Base-by-base conservation (phyloP, 2,329 filamentous ascomycete genomes). In the Fusarium sp. region DNA sequence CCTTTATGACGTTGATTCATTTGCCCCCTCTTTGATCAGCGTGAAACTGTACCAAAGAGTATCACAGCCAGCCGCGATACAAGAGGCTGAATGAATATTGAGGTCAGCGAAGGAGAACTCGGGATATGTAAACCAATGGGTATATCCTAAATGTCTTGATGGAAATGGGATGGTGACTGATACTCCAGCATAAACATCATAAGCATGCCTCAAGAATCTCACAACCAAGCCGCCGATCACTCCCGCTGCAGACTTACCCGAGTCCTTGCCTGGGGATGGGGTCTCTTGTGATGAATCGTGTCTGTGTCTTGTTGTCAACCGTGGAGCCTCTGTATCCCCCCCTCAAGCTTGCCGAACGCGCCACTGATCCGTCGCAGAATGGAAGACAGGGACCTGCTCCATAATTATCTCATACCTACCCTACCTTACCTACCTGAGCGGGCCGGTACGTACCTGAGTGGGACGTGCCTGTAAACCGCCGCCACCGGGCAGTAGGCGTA, bases 291-390 rank as follows among this genome's bases (percentile, higher is more conserved):
- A 55, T 53, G 46, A 43, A 53, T 40, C 39, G 50, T 57, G 51
- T 43, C 31, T 26, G 39, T 56, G 50, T 66, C 52, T 52, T 49
- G 66, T 57, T 64, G 67, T 70, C 57, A 72, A 58, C 52, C 54
- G 62, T 57, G 65, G 71, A 63, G 71, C 65, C 69, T 73, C 62
- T 71, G 71, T 46, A 57, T 49, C 49, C 55, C 58, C 51, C 51
- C 56, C 19, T 19, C 55, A 63, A 68, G 71, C 71, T 55, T 74
- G 72, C 72, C 66, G 70, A 73, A 73, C 67, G 62, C 70, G 72
- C 72, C 68, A 74, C 63, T 68, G 69, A 65, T 57, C 70, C 62
- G 53, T 60, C 57, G 53, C 50, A 49, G 47, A 56, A 33, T 44
- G 19, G 40, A 51, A 69, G 55, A 65, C 61, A 68, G 61, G 71